phyloP scores from a whole-genome alignment of 495 filamentous ascomycete genomes.

The Hyaloscypha bicolor region DNA sequence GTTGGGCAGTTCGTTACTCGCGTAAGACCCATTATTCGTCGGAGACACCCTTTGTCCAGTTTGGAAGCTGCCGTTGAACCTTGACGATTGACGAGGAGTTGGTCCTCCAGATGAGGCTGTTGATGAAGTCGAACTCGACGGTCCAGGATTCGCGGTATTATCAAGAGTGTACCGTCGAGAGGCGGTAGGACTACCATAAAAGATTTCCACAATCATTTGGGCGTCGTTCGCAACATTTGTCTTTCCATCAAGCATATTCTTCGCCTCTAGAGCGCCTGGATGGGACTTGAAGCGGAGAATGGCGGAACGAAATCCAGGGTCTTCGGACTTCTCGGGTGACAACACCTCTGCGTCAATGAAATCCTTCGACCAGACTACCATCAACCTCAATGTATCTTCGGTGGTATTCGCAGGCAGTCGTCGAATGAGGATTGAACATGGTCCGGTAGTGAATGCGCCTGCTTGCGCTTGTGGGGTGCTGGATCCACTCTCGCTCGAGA shows the following conservation, averaged over 20 bases:
- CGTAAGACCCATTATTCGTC: conserved; percentile 54
- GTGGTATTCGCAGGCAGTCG: conserved; percentile 74
- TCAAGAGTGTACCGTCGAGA: conserved; percentile 46
- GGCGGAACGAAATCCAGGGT: conserved; percentile 72
- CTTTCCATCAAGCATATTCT: conserved; percentile 77
- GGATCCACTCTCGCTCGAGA: conserved; percentile 25
- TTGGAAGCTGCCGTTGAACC: conserved; percentile 80
- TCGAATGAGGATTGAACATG: conserved; percentile 58
- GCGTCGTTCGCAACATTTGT: conserved; percentile 72
- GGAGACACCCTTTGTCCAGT: conserved; percentile 71
- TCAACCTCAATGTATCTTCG: conserved; percentile 71
- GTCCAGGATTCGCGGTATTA: conserved; percentile 30
- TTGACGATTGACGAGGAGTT: conserved; percentile 67
- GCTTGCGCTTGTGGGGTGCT: conserved; percentile 24
- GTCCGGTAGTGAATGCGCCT: conserved; percentile 23
- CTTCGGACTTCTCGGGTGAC: conserved; percentile 63
- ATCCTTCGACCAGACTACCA: conserved; percentile 86
- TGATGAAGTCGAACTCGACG: conserved; percentile 53
- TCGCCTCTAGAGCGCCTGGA: conserved; percentile 75
- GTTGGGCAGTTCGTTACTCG: conserved; percentile 59
- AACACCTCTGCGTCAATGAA: conserved; percentile 75
- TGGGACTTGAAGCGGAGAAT: conserved; percentile 73
- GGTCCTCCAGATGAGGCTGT: conserved; percentile 55
- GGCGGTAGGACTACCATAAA: conserved; percentile 47
- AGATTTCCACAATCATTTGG: conserved; percentile 78